Percentiles rank a stretch among this genome's conserved stretches.
phyloP scores from a whole-genome alignment of 495 filamentous ascomycete genomes.

The Penicillium mononematosum region DNA sequence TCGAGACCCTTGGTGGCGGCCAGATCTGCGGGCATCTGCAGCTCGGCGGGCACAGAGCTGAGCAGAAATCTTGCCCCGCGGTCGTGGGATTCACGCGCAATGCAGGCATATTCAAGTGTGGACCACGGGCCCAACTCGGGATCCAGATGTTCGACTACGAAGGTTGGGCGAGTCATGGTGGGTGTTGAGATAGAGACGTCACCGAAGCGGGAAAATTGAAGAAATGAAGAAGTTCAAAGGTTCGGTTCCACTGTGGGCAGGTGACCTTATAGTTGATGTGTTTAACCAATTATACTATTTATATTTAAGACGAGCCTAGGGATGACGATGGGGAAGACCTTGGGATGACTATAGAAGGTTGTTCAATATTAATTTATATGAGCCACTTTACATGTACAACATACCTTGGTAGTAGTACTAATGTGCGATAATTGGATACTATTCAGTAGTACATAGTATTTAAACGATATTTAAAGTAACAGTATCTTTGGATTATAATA shows the following conservation, averaged over 20 bases:
- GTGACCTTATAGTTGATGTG: not conserved
- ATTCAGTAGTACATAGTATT: too few species aligned
- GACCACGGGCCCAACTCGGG: slow-evolving; percentile 94
- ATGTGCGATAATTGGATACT: too few species aligned
- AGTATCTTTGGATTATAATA: too few species aligned
- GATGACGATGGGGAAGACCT: not conserved
- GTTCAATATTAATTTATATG: not conserved
- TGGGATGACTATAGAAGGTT: not conserved
- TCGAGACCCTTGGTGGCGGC: slow-evolving; percentile 57
- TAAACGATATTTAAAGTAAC: too few species aligned
- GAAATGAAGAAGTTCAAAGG: slow-evolving; percentile 1
- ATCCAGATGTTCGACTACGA: slow-evolving; percentile 91
- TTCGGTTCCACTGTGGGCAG: slow-evolving; percentile 9
- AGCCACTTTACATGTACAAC: too few species aligned
- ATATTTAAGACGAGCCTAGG: not conserved
- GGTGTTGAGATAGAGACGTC: slow-evolving; percentile 4
- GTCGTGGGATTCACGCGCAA: slow-evolving; percentile 73
- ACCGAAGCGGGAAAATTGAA: not conserved
- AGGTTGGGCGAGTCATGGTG: slow-evolving; percentile 56
- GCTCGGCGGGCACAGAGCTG: slow-evolving; percentile 69
- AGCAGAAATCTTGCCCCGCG: slow-evolving; percentile 71
- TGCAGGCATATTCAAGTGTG: slow-evolving; percentile 81
- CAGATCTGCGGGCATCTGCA: slow-evolving; percentile 67
- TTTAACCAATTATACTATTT: not conserved
- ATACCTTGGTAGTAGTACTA: too few species aligned